These are phyloP conservation scores for Apiospora marii DNA, from an alignment of 2,329 filamentous ascomycete species.

Conservation along the genomic window DNA sequence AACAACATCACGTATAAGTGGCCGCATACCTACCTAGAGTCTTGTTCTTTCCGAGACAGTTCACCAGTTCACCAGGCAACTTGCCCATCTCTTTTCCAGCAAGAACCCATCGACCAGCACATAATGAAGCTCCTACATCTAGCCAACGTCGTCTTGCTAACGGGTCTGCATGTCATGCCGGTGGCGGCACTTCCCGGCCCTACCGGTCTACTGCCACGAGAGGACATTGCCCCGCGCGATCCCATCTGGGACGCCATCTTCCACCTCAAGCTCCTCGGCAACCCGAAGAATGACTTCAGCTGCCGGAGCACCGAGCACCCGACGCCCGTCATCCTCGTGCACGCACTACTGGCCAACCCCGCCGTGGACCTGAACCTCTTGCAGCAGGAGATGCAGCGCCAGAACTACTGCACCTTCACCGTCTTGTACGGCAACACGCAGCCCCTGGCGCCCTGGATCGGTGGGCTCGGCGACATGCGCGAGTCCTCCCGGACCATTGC, in stretches of 20 bases:
- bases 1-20: neutral
- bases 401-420: slow-evolving; percentile 52
- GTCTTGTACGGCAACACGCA: slow-evolving; percentile 49
- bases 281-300: slow-evolving; percentile 34
- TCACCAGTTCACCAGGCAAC: neutral
- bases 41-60: neutral
- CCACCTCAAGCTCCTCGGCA: neutral
- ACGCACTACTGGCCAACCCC: slow-evolving; percentile 42
- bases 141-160: neutral
- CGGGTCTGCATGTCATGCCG: neutral
- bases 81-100: neutral
- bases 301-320: slow-evolving; percentile 33
- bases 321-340: slow-evolving; percentile 57
- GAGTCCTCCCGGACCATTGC: slow-evolving; percentile 50
- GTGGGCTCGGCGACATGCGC: slow-evolving; percentile 47
- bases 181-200: neutral
- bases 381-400: slow-evolving; percentile 36
- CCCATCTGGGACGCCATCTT: slow-evolving; percentile 6
- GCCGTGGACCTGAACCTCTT: slow-evolving; percentile 39
- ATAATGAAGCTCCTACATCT: neutral
- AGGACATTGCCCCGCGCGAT: neutral
- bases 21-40: neutral
- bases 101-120: neutral
- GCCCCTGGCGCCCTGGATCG: slow-evolving; percentile 45
- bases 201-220: neutral